phyloP scores from a whole-genome alignment of 2,329 filamentous ascomycete species.

The Monosporascus cannonballus region DNA sequence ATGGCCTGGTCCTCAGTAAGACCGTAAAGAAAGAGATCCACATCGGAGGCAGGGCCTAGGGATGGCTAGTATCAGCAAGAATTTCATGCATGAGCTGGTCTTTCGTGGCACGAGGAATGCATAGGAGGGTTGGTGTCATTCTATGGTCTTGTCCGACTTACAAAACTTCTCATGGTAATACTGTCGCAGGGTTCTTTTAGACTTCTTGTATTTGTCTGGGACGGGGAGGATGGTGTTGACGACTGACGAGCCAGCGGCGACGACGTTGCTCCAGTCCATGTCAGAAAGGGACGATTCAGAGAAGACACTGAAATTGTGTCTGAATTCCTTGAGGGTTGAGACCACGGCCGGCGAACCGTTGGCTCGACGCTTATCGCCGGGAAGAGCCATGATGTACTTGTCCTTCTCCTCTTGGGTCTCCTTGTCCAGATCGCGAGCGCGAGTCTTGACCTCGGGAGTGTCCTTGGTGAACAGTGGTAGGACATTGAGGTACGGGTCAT shows the following conservation, averaged over 20 bases:
- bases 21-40: slow-evolving; percentile 81
- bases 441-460: slow-evolving; percentile 52
- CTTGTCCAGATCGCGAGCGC: slow-evolving; percentile 50
- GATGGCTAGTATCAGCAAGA: not conserved
- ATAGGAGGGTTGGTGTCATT: not conserved
- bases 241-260: slow-evolving; percentile 75
- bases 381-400: slow-evolving; percentile 64
- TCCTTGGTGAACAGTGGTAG: slow-evolving; percentile 58
- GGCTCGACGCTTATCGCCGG: slow-evolving; percentile 52
- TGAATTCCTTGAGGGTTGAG: slow-evolving; percentile 61
- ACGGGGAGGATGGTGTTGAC: slow-evolving; percentile 73
- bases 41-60: slow-evolving; percentile 65
- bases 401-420: slow-evolving; percentile 57
- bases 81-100: not conserved
- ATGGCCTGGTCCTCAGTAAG: slow-evolving; percentile 70
- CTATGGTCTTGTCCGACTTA: not conserved
- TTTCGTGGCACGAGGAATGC: too few species aligned
- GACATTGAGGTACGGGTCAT: slow-evolving; percentile 55
- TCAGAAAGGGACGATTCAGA: slow-evolving; percentile 72
- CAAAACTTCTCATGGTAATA: slow-evolving; percentile 80
- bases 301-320: slow-evolving; percentile 74
- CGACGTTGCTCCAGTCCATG: slow-evolving; percentile 75
- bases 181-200: slow-evolving; percentile 57
- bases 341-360: slow-evolving; percentile 64
- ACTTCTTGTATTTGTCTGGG: slow-evolving; percentile 52